Conservation (phyloP, 345 rosid species). For the Brassica rapa region DNA sequence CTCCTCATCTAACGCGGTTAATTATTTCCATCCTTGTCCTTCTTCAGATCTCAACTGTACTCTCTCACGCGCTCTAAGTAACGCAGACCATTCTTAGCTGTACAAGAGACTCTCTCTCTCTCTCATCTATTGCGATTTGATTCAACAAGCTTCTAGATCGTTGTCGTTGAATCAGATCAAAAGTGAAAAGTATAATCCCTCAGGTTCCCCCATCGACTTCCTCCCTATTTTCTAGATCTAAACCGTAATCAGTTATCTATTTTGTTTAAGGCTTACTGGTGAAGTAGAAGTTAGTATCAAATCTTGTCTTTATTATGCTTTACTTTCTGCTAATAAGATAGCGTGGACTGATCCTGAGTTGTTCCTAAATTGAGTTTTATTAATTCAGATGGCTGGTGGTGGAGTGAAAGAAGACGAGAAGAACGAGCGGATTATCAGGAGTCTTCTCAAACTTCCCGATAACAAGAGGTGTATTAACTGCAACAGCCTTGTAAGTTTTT, state of each 20-base stretch:
- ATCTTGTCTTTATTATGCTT: constrained; percentile 12
- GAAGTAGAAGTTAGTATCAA: neutral
- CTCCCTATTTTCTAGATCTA: constrained; percentile 22
- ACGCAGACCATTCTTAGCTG: constrained; percentile 42
- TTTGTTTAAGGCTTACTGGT: neutral
- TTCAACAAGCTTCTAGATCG: constrained; percentile 19
- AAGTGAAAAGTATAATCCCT: neutral
- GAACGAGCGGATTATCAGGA: constrained; percentile 78
- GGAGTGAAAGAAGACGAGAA: constrained; percentile 88
- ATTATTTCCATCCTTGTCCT: constrained; percentile 32
- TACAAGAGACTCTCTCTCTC: constrained; percentile 27
- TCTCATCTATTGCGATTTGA: neutral
- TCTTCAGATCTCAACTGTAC: constrained; percentile 21
- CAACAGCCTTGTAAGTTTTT: constrained; percentile 69
- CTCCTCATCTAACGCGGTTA: constrained; percentile 36
- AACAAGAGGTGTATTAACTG: constrained; percentile 93
- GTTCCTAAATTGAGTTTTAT: neutral
- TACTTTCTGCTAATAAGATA: neutral
- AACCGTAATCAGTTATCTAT: neutral
- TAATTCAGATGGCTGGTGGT: constrained; percentile 49
- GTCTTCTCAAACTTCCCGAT: constrained; percentile 81
- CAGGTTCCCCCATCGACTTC: constrained; percentile 5
- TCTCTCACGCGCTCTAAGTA: constrained; percentile 16
- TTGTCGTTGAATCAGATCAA: constrained; percentile 7
- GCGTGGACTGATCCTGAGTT: neutral